Base-by-base conservation (phyloP, 2,329 filamentous ascomycete genomes). In the Monosporascus sp. region DNA sequence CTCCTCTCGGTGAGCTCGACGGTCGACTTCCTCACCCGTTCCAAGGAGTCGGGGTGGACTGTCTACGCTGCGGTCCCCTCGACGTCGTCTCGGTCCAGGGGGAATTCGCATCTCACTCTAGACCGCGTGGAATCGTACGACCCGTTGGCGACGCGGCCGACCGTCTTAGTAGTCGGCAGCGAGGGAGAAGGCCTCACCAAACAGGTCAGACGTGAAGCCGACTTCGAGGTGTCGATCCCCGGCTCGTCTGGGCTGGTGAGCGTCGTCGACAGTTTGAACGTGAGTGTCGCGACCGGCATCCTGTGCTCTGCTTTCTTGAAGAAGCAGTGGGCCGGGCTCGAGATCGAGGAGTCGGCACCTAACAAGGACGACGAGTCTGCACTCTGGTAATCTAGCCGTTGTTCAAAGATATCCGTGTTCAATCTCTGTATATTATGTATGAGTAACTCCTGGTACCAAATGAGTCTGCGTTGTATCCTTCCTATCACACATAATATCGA, bases 181-280 rank as follows among this genome's bases (percentile, higher is more conserved):
- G 92, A 96, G 70, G 90, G 87, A 1, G 78, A 86, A 54, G 92
- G 91, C 1, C 70, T 96, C 46, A 75, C 81, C n/a, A 75, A 76
- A 50, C 77, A 79, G 53, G 71, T 94, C 55, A 82, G 82, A 60
- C 81, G 79, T 43, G 78, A 82, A 53, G 86, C 89, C 0, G 84
- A 96, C 60, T 76, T 75, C 31, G 77, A 85, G 60, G 63, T 87
- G 5, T 82, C 85, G 7, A 89, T 99, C 51, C 79, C 78, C 59
- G 81, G 68, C 68, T 80, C 69, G 69, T 72, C 60, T 59, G 78
- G 70, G 43, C 73, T 65, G 57, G 75, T 63, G 67, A 80, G 64
- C 68, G 84, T 60, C 67, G 84, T 99, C 3, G 93, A 97, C 70
- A 96, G 91, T 69, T 73, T 99, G 68, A 97, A 99, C 67, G 94